A percentile compares a stretch with the other conserved stretches of the same genome.
These are phyloP conservation scores for Epichloe bromicola DNA, from an alignment of 2,329 filamentous ascomycete genomes.

Conservation along the genomic window DNA sequence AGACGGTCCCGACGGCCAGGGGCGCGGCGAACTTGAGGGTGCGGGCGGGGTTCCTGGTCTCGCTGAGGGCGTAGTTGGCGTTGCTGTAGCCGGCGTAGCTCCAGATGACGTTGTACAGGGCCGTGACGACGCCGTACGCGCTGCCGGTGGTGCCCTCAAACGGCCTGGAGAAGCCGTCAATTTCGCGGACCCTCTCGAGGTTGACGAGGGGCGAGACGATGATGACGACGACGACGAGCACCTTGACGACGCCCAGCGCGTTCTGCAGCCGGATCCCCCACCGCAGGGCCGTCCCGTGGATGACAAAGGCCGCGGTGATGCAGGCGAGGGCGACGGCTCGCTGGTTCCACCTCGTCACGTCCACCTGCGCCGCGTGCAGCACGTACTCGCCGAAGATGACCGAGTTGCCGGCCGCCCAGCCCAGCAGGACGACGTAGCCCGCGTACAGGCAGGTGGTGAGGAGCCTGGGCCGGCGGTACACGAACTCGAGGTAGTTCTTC, in stretches of 20 bases:
- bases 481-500: constrained; percentile 55
- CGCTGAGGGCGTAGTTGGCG: constrained; percentile 52
- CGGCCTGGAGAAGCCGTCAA: constrained; percentile 48
- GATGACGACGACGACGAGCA: constrained; percentile 52
- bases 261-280: constrained; percentile 59
- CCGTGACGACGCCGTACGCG: constrained; percentile 55
- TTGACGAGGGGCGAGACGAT: constrained; percentile 49
- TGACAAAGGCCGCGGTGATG: constrained; percentile 50
- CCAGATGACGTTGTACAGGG: constrained; percentile 61
- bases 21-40: constrained; percentile 55
- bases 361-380: constrained; percentile 47
- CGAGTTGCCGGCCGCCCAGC: constrained; percentile 54
- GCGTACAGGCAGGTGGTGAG: constrained; percentile 48
- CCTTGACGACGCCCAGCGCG: constrained; percentile 50
- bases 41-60: constrained; percentile 51
- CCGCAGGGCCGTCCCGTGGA: constrained; percentile 50
- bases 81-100: constrained; percentile 57
- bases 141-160: constrained; percentile 54
- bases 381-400: constrained; percentile 62
- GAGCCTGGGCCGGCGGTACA: constrained; percentile 47
- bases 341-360: constrained; percentile 54
- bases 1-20: constrained; percentile 43
- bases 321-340: constrained; percentile 53
- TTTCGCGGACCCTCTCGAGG: constrained; percentile 42
- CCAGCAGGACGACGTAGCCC: constrained; percentile 49